Percentiles rank a stretch among this genome's conserved stretches.
Conservation (phyloP, 441 rosid genomes). For the Macaranga tanarius region DNA sequence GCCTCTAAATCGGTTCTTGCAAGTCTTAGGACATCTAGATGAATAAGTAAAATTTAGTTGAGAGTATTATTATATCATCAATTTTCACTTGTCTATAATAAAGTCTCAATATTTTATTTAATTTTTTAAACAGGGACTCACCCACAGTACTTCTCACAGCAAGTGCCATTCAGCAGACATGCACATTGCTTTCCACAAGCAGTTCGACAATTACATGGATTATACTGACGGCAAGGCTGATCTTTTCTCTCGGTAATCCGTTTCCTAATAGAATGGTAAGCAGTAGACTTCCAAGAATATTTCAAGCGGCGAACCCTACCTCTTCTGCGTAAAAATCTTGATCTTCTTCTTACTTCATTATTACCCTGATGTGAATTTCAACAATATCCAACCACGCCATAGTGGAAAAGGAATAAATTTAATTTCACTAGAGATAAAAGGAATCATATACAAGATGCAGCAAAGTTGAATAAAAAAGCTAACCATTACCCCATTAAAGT, state of each 20-base stretch:
- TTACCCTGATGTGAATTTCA: conserved; percentile 47
- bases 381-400: conserved; percentile 12
- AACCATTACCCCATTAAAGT: conserved; percentile 73
- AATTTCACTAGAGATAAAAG: neutral
- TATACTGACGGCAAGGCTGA: conserved; percentile 98
- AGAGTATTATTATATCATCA: conserved; percentile 20
- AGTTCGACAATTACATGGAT: conserved; percentile 91
- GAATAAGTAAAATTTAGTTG: conserved; percentile 25
- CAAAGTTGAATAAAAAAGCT: conserved; percentile 27
- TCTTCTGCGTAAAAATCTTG: conserved; percentile 89
- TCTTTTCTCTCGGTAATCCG: conserved; percentile 91
- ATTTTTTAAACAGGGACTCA: conserved; percentile 39
- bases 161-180: conserved; percentile 88
- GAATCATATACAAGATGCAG: neutral
- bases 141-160: conserved; percentile 99
- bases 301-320: conserved; percentile 96
- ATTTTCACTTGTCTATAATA: neutral
- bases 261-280: conserved; percentile 94
- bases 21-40: conserved; percentile 88
- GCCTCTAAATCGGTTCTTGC: conserved; percentile 99
- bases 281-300: conserved; percentile 99
- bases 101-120: conserved; percentile 1
- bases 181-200: conserved; percentile 94
- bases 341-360: conserved; percentile 88
- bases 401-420: neutral